Percentiles rank a stretch among this genome's conserved stretches.
phyloP scores from a whole-genome alignment of 768 basidiomycete genomes.

The Sistotremastrum niveocremeum region DNA sequence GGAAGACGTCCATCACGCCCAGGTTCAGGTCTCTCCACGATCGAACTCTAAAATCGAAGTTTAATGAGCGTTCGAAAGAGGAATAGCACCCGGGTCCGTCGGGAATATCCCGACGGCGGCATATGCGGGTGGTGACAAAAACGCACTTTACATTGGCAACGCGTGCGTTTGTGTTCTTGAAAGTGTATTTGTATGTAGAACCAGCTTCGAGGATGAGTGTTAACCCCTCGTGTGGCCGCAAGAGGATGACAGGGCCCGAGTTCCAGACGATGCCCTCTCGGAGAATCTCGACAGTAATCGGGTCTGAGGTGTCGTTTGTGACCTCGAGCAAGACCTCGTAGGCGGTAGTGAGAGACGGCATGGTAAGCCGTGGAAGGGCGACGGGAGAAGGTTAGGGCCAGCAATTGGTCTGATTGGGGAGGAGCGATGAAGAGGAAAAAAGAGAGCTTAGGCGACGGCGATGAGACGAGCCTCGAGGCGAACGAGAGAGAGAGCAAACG shows the following conservation, averaged over 20 bases:
- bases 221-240: conserved; percentile 49
- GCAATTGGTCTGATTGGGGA: not conserved
- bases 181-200: conserved; percentile 51
- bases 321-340: conserved; percentile 60
- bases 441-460: not conserved
- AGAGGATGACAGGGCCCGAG: conserved; percentile 37
- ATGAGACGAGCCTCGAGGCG: conserved; percentile 10
- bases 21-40: no score
- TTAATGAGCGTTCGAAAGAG: no score
- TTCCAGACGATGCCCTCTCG: conserved; percentile 37
- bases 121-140: no score
- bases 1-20: no score
- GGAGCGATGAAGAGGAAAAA: not conserved
- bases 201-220: conserved; percentile 60
- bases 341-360: conserved; percentile 47
- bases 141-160: no score
- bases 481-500: conserved; percentile 10
- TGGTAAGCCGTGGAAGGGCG: conserved; percentile 16
- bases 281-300: conserved; percentile 48
- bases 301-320: conserved; percentile 54
- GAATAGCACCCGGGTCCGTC: no score
- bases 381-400: no score
- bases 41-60: no score
- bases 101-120: no score
- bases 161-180: conserved; percentile 27